Evolutionary conservation across 257 asterid species (phyloP), one percentile per base, ranked within the genome.

Genomic region (Ligustrum vulgare): DNA sequence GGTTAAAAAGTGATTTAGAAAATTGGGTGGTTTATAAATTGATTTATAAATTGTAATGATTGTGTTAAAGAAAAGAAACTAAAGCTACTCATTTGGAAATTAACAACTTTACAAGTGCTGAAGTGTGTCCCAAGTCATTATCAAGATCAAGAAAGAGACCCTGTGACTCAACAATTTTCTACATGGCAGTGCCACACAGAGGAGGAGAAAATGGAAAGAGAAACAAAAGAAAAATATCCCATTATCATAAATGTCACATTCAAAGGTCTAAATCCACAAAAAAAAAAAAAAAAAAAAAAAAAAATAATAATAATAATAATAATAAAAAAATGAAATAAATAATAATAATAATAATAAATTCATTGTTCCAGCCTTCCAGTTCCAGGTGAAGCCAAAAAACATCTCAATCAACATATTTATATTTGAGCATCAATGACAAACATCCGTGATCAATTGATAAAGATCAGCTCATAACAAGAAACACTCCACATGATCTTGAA

Each of bases 391-490:
- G 54, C 49, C 74, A 51, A 54, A 28, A 56, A 39, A 31, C 28
- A 34, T 67, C 28, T 7, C 15, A n/a, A n/a, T n/a, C n/a, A n/a
- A n/a, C n/a, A n/a, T n/a, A n/a, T n/a, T n/a, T n/a, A n/a, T n/a
- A n/a, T n/a, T n/a, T n/a, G n/a, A n/a, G n/a, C n/a, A n/a, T n/a
- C n/a, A n/a, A n/a, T n/a, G n/a, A n/a, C n/a, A n/a, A n/a, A n/a
- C n/a, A n/a, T n/a, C n/a, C n/a, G n/a, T n/a, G n/a, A n/a, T n/a
- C n/a, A n/a, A 74, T 92, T 92, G 20, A 95, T 11, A 41, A 41
- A 25, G 32, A 25, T 69, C 73, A 41, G 96, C 39, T 82, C 70
- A 69, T 23, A 69, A 39, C 35, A 69, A 69, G 34, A 23, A 11
- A 41, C 73, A 39, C 34, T 69, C 31, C 69, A 72, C 28, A 31